Base-by-base conservation (phyloP, 163 green algal species). In the Coccomyxa subellipsoidea region DNA sequence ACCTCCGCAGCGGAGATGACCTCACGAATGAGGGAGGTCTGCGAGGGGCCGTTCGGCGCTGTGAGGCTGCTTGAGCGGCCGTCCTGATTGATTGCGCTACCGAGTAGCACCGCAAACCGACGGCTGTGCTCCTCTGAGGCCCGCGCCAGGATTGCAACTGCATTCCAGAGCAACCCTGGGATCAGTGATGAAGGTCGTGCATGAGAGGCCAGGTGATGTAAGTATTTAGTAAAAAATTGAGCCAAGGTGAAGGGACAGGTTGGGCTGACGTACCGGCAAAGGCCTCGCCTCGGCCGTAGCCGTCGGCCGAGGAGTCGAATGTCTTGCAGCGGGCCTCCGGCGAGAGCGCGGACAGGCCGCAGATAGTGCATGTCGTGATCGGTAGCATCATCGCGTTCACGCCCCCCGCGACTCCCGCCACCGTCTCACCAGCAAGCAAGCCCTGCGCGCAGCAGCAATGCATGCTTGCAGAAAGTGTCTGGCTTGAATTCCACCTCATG, bases 1-100 rank as follows among this genome's bases (percentile, higher is more conserved):
- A 31, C 38, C 35, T 75, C 59, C 36, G 39, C 86, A 0, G 79
- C 78, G 5, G 38, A 69, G 32, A 93, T 83, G 7, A 86, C 89
- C 2, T 69, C 70, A 0, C 80, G 78, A 4, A 90, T 80, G 21
- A 94, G 80, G 0, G 86, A 85, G 31, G 89, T 86, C 84, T 94
- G 91, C 35, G 85, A 86, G 66, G 90, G 91, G n/a, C 91, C 91
- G 54, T 93, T 92, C 7, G 91, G 91, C 31, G 91, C 90, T 6
- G 94, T 98, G 34, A 98, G 87, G 77, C 89, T 86, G 83, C 89
- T 96, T 83, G 90, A 95, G 70, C 93, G 86, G 9, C 94, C 94
- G 85, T 98, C 94, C 87, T 98, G 95, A 37, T 80, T 81, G 47
- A 83, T 69, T 38, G 84, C 79, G 69, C 35, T 79, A 27, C 81